Percentiles rank a stretch among this genome's conserved stretches.
Conservation (phyloP, 2,329 filamentous ascomycete species). For the Fusarium lyarnte region DNA sequence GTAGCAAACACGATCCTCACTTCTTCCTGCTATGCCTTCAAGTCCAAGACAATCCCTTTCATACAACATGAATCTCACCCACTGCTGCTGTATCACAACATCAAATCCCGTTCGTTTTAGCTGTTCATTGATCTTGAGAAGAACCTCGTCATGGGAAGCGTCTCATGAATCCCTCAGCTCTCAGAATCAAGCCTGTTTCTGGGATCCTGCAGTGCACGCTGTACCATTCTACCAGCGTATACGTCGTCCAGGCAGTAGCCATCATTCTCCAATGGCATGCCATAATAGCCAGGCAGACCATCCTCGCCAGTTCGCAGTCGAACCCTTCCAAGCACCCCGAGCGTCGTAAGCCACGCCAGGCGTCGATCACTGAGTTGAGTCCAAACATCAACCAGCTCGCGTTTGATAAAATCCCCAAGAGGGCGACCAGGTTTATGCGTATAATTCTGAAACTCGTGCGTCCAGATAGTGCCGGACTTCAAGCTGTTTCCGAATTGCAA, state of each 20-base stretch:
- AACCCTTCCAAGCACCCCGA: fast-evolving
- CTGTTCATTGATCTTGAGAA: no score
- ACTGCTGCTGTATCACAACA: no score
- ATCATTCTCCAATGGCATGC: neutral
- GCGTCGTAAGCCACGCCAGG: neutral
- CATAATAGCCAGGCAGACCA: neutral
- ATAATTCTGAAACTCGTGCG: neutral
- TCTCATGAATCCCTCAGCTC: no score
- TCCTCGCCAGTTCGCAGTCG: fast-evolving
- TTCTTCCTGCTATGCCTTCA: fast-evolving
- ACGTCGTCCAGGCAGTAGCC: neutral
- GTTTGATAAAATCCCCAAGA: no score
- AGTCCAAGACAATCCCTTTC: neutral
- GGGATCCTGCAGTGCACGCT: neutral
- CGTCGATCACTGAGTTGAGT: fast-evolving
- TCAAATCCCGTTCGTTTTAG: no score
- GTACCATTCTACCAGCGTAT: no score
- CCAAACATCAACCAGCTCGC: fast-evolving
- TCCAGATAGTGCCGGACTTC: neutral
- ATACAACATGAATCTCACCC: fast-evolving
- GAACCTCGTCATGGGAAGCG: no score
- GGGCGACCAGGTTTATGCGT: no score
- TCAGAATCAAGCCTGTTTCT: neutral
- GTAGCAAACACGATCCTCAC: no score
- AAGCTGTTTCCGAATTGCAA: fast-evolving